phyloP scores from a whole-genome alignment of 164 flowering plant species.

The Nymphaea colorata region DNA sequence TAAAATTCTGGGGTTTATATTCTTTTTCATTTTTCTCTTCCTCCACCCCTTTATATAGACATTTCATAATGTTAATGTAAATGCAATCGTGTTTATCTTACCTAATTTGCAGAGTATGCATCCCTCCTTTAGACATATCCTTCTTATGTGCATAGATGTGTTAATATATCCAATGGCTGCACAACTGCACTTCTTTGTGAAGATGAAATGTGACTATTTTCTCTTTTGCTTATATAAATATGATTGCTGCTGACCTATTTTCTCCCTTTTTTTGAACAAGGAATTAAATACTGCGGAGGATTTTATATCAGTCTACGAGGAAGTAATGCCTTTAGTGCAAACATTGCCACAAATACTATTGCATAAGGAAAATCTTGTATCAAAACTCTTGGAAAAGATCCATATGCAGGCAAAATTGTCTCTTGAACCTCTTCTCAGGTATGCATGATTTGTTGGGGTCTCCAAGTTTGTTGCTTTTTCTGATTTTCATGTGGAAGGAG shows the following conservation, averaged over 20 bases:
- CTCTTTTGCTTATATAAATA: neutral
- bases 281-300: conserved; percentile 93
- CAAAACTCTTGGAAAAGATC: conserved; percentile 61
- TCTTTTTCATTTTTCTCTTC: too few relatives aligned
- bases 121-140: too few relatives aligned
- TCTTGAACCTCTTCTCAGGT: conserved; percentile 88
- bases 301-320: conserved; percentile 74
- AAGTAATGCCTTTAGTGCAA: conserved; percentile 67
- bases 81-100: too few relatives aligned
- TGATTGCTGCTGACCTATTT: neutral
- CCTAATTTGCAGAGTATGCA: too few relatives aligned
- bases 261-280: conserved; percentile 20
- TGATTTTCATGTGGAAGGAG: too few relatives aligned
- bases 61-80: too few relatives aligned
- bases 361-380: conserved; percentile 60
- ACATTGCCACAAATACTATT: conserved; percentile 62
- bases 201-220: too few relatives aligned
- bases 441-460: conserved; percentile 3
- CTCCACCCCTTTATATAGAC: too few relatives aligned
- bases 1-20: too few relatives aligned
- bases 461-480: neutral
- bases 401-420: conserved; percentile 63
- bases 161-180: neutral
- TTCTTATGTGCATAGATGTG: neutral
- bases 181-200: neutral